Evolutionary conservation across 106 monocot species (phyloP), one percentile per base, ranked within the genome.

Genomic region (Gastrodia elata): DNA sequence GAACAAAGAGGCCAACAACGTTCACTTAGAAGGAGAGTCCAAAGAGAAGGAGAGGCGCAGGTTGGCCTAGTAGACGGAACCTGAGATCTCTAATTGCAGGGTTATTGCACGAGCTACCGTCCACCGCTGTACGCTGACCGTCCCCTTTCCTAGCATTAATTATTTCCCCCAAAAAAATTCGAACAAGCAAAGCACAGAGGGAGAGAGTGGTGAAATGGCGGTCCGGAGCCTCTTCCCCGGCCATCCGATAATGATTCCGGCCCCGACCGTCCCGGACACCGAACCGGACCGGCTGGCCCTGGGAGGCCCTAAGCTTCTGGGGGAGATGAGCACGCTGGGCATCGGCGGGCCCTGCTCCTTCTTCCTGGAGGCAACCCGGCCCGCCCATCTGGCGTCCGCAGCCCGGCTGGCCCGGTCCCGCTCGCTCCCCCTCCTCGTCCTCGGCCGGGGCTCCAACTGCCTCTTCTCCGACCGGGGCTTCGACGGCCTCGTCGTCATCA

Each of bases 401-500:
- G 67, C 67, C 67, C 67, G 67, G 36, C 37, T 67, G 28, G 67
- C 67, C 44, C 43, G 33, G 0, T 41, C 42, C 1, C 42, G 44
- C n/a, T 44, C 65, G 22, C 18, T 39, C n/a, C 67, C 65, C 9
- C 43, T 65, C 27, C 27, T 67, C 14, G 33, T 75, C 16, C 42
- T 75, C 24, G 75, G 64, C 22, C 36, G 24, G 2, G 41, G 65
- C 27, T 49, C 64, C 68, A 38, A 68, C 49, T 68, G 65, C 64
- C 37, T 49, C 48, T 64, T 68, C 27, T 74, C 74, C 22, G 74
- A 74, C 41, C 26, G 36, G 0, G 74, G 74, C 0, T 74, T 74
- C 41, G 74, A 74, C 48, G 74, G 74, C 28, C 39, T 74, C 39
- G 74, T 74, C 26, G 74, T 74, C 40, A 26, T 74, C 35, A 74